Base-by-base conservation (phyloP, 2,329 filamentous ascomycete genomes). In the Pseudophaeomoniella oleicola region DNA sequence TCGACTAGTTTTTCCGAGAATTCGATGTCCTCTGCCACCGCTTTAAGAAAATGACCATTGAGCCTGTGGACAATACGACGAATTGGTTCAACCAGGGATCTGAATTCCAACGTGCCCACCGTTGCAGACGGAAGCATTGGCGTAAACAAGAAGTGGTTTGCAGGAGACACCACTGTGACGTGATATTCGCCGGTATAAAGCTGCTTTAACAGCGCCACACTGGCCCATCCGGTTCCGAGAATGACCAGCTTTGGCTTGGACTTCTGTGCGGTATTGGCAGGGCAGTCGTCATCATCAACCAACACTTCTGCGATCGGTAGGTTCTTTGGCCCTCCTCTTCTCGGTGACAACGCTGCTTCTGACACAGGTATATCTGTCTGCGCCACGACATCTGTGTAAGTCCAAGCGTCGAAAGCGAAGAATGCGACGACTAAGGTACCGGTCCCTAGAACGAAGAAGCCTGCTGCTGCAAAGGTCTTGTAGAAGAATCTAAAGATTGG, bases 101-200 rank as follows among this genome's bases (percentile, higher is more conserved):
- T 72, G 50, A 96, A 65, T 53, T 94, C 88, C 19, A 98, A 66
- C 0, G 90, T 98, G 10, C 92, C 92, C 4, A 98, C 90, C 0
- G 92, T 98, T 5, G 90, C 92, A 19, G 86, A 94, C 2, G 90
- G 90, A 31, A 98, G 68, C 87, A 98, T 96, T 1, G 90, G 90
- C 2, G 90, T 98, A 58, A 98, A 98, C 19, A 98, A 64, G 62
- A 98, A 98, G 62, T 96, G 94, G 51, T 96, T 96, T 22, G 81
- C 81, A 0, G 90, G 88, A 10, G 86, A 93, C 31, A 98, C 80
- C 29, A 98, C 81, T 3, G 88, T 96, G 46, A 98, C 79, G 57
- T 98, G 87, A 54, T 94, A 98, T 49, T 94, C 84, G 10, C 87
- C 84, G 0, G 86, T 79, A 43, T 88, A 81, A 43, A 98, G 61